Evolutionary conservation across 345 rosid species (phyloP), one percentile per base, ranked within the genome.

Genomic region (Bretschneidera sinensis): DNA sequence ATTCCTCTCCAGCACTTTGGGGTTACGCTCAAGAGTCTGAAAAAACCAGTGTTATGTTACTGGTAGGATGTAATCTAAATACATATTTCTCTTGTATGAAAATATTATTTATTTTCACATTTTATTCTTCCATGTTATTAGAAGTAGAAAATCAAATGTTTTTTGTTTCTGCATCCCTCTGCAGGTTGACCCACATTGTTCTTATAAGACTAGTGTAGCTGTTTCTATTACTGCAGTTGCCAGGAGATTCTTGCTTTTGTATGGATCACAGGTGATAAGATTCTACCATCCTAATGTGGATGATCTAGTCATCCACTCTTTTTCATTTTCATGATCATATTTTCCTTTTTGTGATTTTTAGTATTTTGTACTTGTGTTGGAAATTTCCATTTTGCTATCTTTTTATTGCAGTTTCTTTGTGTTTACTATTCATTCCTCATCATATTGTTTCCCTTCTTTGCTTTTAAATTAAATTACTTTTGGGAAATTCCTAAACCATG

Each of bases 131-230:
- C 57, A 11, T 19, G 21, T 55, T 22, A 5, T 48, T 51, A 13
- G 45, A 54, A 54, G 48, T 61, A 43, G 3, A 28, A 39, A 61
- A 54, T 33, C 17, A 19, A 59, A 35, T 39, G 51, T 54, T 47
- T 63, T 64, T 28, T 43, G 16, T 54, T 50, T 69, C 55, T 39
- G 5, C 52, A 48, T 73, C 48, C 62, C 70, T 67, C 52, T 78
- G 66, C 83, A 94, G 99, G 89, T 85, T 85, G 99, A 94, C 68
- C 97, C 99, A 61, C 99, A 94, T 72, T 94, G 97, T 78, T 83
- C 96, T 16, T 94, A 90, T 65, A 86, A 81, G 61, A 74, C 83
- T 59, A 78, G 79, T 55, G 20, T 83, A 48, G 61, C 85, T 63
- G 89, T 86, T 57, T 90, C 97, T 66, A 76, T 73, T 51, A 60